These are phyloP conservation scores for Candida nitratophila DNA, from an alignment of 805 yeast genomes.

Conservation along the genomic window DNA sequence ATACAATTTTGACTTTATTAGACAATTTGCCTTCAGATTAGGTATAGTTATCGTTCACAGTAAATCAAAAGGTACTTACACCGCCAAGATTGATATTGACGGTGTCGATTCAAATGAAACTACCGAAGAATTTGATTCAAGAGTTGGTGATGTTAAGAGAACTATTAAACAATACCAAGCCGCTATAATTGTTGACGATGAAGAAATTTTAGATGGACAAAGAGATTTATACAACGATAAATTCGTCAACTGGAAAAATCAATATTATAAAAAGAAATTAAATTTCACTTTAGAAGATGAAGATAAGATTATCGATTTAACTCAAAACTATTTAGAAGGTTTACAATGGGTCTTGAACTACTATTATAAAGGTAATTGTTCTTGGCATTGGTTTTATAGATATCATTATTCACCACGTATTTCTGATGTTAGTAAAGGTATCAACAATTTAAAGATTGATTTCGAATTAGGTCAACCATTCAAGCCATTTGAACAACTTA, in stretches of 20 bases:
- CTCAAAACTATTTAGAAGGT: constrained; percentile 86
- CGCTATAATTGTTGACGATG: constrained; percentile 56
- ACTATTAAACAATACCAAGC: constrained; percentile 58
- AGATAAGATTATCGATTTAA: constrained; percentile 51
- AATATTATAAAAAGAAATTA: constrained; percentile 79
- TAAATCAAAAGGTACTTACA: constrained; percentile 45
- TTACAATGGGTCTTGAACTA: constrained; percentile 94
- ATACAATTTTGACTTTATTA: constrained; percentile 51
- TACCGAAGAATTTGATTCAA: constrained; percentile 53
- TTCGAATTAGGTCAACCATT: constrained; percentile 74
- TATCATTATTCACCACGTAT: constrained; percentile 94
- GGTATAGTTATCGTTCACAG: constrained; percentile 65
- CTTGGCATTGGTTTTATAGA: constrained; percentile 93
- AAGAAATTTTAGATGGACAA: constrained; percentile 41
- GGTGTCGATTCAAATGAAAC: constrained; percentile 65
- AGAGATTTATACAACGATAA: constrained; percentile 65
- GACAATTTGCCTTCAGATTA: constrained; percentile 55
- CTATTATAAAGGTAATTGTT: constrained; percentile 83
- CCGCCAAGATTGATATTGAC: constrained; percentile 61
- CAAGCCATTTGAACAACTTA: constrained; percentile 85
- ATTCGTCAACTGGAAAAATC: constrained; percentile 75
- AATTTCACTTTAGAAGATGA: constrained; percentile 58
- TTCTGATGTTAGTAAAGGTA: constrained; percentile 74
- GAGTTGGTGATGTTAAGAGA: constrained; percentile 44
- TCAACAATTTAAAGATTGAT: constrained; percentile 45